These are phyloP conservation scores for Malania oleifera DNA, from an alignment of 164 flowering plant species.

Conservation along the genomic window DNA sequence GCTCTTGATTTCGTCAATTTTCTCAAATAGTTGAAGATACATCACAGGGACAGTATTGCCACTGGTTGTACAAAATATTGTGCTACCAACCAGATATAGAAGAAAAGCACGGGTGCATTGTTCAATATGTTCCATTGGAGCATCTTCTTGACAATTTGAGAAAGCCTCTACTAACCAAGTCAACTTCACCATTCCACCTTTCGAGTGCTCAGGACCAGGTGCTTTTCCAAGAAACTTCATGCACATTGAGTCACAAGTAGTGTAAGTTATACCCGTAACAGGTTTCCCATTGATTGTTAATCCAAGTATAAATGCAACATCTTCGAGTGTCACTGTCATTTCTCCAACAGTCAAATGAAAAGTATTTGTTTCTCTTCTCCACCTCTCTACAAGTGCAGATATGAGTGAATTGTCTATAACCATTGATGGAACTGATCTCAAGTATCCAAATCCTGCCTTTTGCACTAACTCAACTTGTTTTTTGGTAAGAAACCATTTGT, in stretches of 20 bases:
- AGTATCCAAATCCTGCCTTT: constrained; percentile 61
- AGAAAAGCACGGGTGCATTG: constrained; percentile 61
- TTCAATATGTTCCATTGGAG: constrained; percentile 39
- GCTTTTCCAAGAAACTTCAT: constrained; percentile 40
- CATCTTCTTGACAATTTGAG: constrained; percentile 51
- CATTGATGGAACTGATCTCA: constrained; percentile 58
- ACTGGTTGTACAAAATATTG: constrained; percentile 71
- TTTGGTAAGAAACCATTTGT: constrained; percentile 51
- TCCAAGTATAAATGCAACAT: constrained; percentile 55
- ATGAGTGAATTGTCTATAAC: constrained; percentile 67
- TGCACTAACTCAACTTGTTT: constrained; percentile 54
- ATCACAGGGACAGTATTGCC: constrained; percentile 77
- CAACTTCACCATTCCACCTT: constrained; percentile 78
- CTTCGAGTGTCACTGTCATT: constrained; percentile 68
- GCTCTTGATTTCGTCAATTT: constrained; percentile 52
- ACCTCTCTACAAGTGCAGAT: constrained; percentile 71
- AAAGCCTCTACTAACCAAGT: constrained; percentile 69
- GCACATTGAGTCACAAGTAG: constrained; percentile 47
- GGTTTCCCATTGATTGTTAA: constrained; percentile 65
- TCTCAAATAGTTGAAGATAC: constrained; percentile 65
- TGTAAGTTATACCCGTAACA: constrained; percentile 57
- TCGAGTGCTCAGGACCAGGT: constrained; percentile 53
- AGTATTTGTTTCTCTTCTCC: constrained; percentile 76
- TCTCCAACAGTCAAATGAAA: constrained; percentile 70
- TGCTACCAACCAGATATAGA: constrained; percentile 66